Conservation (phyloP, 306 rosid genomes). For the Cicer judaicum region DNA sequence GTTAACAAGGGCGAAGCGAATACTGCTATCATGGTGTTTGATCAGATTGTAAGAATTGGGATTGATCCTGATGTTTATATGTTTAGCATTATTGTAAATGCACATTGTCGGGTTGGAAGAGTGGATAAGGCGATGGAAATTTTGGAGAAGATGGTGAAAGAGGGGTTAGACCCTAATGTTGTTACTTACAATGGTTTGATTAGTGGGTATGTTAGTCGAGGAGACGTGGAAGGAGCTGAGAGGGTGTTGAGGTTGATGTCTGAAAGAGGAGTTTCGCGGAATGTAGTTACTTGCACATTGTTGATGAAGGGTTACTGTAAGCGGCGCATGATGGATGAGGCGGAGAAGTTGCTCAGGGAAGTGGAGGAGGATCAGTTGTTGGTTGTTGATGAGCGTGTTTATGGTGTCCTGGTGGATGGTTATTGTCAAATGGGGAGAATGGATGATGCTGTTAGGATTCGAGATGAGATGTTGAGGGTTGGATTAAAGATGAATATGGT, state of each 20-base stretch:
- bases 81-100: conserved; percentile 66
- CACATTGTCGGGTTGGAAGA: conserved; percentile 65
- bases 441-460: conserved; percentile 73
- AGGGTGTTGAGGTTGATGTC: conserved; percentile 62
- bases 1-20: conserved; percentile 53
- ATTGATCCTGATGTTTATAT: conserved; percentile 69
- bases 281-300: conserved; percentile 65
- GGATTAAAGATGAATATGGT: conserved; percentile 70
- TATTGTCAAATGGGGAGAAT: conserved; percentile 71
- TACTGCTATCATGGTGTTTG: conserved; percentile 58
- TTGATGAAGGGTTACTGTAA: conserved; percentile 73
- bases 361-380: conserved; percentile 55
- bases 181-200: conserved; percentile 78
- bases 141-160: conserved; percentile 63
- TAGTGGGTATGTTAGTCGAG: conserved; percentile 61
- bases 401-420: conserved; percentile 72
- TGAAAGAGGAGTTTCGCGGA: conserved; percentile 57
- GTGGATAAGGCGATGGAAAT: conserved; percentile 53
- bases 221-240: conserved; percentile 63
- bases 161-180: conserved; percentile 61
- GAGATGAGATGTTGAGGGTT: conserved; percentile 61
- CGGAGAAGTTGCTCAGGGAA: conserved; percentile 60
- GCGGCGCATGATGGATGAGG: conserved; percentile 62
- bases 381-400: conserved; percentile 66
- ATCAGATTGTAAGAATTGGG: conserved; percentile 62